Evolutionary conservation across 257 asterid genomes (phyloP).

Genomic region (Forsythia suspensa): DNA sequence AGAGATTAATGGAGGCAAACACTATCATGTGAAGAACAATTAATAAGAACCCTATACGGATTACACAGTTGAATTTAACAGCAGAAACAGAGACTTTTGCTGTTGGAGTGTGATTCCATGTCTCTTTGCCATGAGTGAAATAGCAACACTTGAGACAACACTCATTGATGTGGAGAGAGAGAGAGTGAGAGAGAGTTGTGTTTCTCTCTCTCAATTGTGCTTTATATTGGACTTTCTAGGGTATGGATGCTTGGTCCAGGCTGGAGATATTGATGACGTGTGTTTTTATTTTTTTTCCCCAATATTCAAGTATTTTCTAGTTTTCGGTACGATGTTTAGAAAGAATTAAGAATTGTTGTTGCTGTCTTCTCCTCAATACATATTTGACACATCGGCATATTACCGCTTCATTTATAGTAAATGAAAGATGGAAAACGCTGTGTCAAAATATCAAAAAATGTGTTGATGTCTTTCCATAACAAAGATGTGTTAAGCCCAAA

Average conservation of each 20-base stretch:
- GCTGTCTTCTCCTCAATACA: too few relatives aligned
- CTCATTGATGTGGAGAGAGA: conserved; percentile 40
- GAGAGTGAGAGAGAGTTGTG: conserved; percentile 28
- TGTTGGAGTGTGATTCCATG: conserved; percentile 2
- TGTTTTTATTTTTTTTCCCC: background rate
- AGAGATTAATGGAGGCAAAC: conserved; percentile 26
- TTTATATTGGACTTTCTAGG: conserved; percentile 31
- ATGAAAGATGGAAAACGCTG: too few relatives aligned
- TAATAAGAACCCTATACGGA: background rate
- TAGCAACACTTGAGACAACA: conserved; percentile 47
- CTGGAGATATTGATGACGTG: conserved; percentile 2
- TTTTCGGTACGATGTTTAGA: too few relatives aligned
- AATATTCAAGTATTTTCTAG: background rate
- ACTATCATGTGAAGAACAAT: conserved; percentile 28
- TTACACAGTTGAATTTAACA: conserved; percentile 12
- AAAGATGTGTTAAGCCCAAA: too few relatives aligned
- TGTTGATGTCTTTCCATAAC: too few relatives aligned
- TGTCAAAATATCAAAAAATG: too few relatives aligned
- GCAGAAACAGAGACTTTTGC: conserved; percentile 12
- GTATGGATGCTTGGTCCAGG: background rate
- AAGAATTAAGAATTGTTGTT: too few relatives aligned
- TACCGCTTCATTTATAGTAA: too few relatives aligned
- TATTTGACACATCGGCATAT: too few relatives aligned
- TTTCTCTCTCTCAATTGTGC: conserved; percentile 25
- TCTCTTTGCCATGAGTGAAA: conserved; percentile 21